Evolutionary conservation across 129 eudicot genomes (phyloP), one percentile per base, ranked within the genome.

Genomic region (Scalesia atractyloides): DNA sequence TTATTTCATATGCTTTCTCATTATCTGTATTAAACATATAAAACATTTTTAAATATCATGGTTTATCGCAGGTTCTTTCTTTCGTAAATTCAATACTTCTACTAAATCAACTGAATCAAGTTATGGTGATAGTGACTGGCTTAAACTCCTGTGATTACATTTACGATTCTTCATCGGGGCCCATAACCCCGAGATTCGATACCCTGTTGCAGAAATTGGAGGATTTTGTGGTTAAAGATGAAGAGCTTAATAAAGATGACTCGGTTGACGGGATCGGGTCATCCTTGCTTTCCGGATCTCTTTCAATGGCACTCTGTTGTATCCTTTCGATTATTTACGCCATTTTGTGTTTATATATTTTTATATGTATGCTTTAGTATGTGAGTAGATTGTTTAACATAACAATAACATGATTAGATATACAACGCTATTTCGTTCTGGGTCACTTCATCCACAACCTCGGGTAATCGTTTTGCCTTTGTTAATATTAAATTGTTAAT

Each of bases 261-360:
- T 62, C 80, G 0, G 90, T 82, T 57, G 87, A 89, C 76, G 95
- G 86, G 37, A 84, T 85, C 48, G 88, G 86, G 19, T 76, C 86
- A 51, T 92, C 98, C 1, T 86, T 92, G 73, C 93, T 92, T 37
- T 92, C 98, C 7, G 98, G 98, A 33, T 82, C 98, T 30, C 87
- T 92, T 69, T 92, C 98, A 12, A 87, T 92, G 98, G 98, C 98
- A 5, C 84, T 92, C 15, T 92, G 98, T 49, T 92, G 98, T 92
- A 92, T 92, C 98, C 98, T 92, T 73, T 68, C 47, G 30, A 58
- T 58, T 48, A 44, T 19, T 14, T 65, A n/a, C 17, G 44, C 5
- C 39, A 1, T 71, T 53, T 33, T 63, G 1, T 75, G 4, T 66
- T 44, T 46, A 26, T 59, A 69, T 18, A 73, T 18, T n/a, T 37